phyloP scores from a whole-genome alignment of 805 yeast species.

The Candida arabinofermentans region DNA sequence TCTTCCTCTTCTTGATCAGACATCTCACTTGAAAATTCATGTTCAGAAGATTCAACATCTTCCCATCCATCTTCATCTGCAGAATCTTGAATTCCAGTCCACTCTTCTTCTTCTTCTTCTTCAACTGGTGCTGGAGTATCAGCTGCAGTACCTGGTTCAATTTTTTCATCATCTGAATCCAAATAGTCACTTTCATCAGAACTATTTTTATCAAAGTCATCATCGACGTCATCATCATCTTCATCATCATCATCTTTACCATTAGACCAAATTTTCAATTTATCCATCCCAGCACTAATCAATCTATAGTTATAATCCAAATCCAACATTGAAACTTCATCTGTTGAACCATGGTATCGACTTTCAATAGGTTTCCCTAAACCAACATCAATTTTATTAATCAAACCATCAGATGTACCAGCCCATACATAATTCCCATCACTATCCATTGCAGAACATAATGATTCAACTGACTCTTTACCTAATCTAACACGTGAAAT shows the following conservation, averaged over 20 bases:
- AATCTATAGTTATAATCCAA: constrained; percentile 77
- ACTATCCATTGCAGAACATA: constrained; percentile 52
- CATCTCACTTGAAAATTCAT: background rate
- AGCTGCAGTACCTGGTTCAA: constrained; percentile 8
- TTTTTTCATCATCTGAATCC: constrained; percentile 15
- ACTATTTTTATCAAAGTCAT: constrained; percentile 5
- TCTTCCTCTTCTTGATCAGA: background rate
- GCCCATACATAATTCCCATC: constrained; percentile 63
- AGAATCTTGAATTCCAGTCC: constrained; percentile 6
- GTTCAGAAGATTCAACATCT: background rate
- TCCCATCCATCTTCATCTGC: constrained; percentile 4
- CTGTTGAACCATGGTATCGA: constrained; percentile 61
- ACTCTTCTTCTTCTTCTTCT: constrained; percentile 7
- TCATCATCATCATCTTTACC: constrained; percentile 30
- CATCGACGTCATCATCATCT: constrained; percentile 12
- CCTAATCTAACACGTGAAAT: constrained; percentile 67
- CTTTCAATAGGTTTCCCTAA: constrained; percentile 61
- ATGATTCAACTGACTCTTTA: constrained; percentile 62
- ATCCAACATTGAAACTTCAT: constrained; percentile 75
- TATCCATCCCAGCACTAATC: constrained; percentile 80
- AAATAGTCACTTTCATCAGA: constrained; percentile 9
- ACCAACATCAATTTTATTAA: constrained; percentile 63
- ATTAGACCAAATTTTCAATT: constrained; percentile 69
- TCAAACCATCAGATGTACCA: constrained; percentile 73
- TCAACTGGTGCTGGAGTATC: constrained; percentile 5